Conservation (phyloP, 2,329 filamentous ascomycete species). For the Grosmannia serpens region DNA sequence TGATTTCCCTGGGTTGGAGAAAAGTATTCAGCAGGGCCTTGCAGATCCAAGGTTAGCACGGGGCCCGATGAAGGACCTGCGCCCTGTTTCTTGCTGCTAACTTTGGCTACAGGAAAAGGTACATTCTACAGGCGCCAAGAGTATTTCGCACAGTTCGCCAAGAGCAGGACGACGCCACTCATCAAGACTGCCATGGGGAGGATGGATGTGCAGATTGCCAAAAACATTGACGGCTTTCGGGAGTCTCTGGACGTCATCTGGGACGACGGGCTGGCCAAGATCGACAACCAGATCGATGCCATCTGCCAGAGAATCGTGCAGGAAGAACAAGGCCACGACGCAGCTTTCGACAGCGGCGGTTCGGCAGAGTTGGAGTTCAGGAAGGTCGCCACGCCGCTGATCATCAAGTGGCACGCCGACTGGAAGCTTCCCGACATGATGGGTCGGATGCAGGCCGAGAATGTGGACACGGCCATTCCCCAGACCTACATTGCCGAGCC, state of each 20-base stretch:
- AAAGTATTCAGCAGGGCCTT: neutral
- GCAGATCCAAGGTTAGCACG: neutral
- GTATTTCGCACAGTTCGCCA: neutral
- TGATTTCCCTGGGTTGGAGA: neutral
- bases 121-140: neutral
- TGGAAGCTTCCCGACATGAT: neutral
- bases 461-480: neutral
- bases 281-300: neutral
- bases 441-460: neutral
- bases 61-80: neutral
- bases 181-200: slow-evolving; percentile 1
- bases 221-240: neutral
- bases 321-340: neutral
- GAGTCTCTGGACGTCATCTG: neutral
- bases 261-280: neutral
- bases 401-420: neutral
- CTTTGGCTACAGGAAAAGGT: neutral
- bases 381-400: neutral
- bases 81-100: neutral
- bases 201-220: neutral
- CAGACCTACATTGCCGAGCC: neutral
- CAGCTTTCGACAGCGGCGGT: neutral
- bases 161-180: neutral
- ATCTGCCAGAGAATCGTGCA: neutral
- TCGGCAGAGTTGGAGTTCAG: neutral